Conservation (phyloP, 495 filamentous ascomycete species). For the Penicillium argentinense region DNA sequence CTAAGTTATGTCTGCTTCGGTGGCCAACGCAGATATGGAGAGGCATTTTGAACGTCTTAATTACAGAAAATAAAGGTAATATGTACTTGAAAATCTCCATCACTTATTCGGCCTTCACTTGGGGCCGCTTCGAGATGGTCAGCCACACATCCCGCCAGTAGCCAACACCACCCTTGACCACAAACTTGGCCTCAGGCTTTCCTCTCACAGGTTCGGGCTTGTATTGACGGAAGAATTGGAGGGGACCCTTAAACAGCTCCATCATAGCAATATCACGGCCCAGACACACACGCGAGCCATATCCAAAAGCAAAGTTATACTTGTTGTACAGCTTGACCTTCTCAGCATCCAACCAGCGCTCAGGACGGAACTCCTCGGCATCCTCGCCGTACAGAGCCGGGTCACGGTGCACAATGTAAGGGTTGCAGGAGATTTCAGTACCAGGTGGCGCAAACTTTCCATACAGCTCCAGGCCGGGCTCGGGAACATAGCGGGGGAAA, state of each 20-base stretch:
- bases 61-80: no score
- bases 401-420: conserved; percentile 54
- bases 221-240: conserved; percentile 43
- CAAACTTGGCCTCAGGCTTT: conserved; percentile 37
- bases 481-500: conserved; percentile 47
- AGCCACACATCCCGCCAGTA: conserved; percentile 50
- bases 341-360: conserved; percentile 46
- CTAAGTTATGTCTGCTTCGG: no score
- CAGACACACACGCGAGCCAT: conserved; percentile 53
- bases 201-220: conserved; percentile 31
- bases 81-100: no score
- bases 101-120: not conserved
- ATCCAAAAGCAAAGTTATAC: conserved; percentile 54
- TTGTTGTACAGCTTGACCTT: conserved; percentile 48
- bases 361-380: conserved; percentile 31
- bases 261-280: conserved; percentile 56
- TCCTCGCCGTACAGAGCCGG: conserved; percentile 51
- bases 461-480: conserved; percentile 53
- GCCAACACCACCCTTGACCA: conserved; percentile 49
- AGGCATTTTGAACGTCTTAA: no score
- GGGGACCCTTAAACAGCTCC: conserved; percentile 54
- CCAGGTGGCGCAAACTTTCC: conserved; percentile 56
- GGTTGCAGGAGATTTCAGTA: conserved; percentile 57
- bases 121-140: conserved; percentile 35
- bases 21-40: no score